These are phyloP conservation scores for Colletotrichum sp. DNA, from an alignment of 2,329 filamentous ascomycete species.

Conservation along the genomic window DNA sequence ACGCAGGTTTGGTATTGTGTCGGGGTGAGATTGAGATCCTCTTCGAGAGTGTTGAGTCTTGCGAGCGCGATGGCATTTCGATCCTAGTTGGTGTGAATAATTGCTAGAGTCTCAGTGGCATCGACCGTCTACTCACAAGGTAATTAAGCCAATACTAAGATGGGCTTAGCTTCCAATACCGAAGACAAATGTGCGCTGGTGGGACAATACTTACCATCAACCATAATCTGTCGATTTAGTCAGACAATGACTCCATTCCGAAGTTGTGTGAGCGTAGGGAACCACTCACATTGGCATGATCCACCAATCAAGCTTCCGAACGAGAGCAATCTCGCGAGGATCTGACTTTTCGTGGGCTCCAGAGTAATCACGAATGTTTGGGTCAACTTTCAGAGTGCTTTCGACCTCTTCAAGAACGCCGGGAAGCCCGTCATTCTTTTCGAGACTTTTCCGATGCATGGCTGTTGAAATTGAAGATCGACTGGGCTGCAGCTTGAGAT, in stretches of 20 bases:
- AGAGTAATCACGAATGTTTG: slow-evolving; percentile 33
- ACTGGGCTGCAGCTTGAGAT: background rate
- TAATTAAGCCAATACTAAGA: slow-evolving; percentile 27
- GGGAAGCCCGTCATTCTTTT: background rate
- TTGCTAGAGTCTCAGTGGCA: accelerated
- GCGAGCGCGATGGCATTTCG: slow-evolving; percentile 64
- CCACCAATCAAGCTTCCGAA: slow-evolving; percentile 41
- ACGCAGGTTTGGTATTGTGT: slow-evolving; percentile 15
- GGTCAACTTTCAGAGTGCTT: background rate
- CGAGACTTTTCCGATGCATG: background rate
- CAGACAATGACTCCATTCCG: accelerated
- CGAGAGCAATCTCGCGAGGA: slow-evolving; percentile 41
- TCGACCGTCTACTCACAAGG: slow-evolving; percentile 32
- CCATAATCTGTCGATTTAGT: background rate
- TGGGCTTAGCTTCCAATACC: background rate
- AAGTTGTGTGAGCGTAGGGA: background rate
- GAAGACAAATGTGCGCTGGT: accelerated
- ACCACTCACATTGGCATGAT: slow-evolving; percentile 33
- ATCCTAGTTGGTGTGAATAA: slow-evolving; percentile 24
- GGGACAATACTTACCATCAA: background rate
- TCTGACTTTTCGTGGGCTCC: slow-evolving; percentile 43
- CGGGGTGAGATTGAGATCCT: slow-evolving; percentile 52
- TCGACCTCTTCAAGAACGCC: background rate
- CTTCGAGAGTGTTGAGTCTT: slow-evolving; percentile 55
- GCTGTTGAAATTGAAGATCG: accelerated